Base-by-base conservation (phyloP, 371 early-diverging fungal genomes). In the Circinella umbellata region DNA sequence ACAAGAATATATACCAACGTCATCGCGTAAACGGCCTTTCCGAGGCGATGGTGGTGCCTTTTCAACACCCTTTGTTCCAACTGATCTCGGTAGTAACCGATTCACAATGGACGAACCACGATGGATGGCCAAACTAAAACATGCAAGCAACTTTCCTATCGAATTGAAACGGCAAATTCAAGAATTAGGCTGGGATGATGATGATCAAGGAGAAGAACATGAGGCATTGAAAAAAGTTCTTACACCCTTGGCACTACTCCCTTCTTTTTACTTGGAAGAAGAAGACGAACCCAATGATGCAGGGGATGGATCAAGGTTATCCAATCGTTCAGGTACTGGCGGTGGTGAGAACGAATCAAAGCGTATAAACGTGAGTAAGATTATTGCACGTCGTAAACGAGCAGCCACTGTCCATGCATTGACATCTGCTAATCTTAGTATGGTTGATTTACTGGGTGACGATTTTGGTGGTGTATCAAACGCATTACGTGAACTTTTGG, bases 101-200 rank as follows among this genome's bases (percentile, higher is more conserved):
- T 87, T 86, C 54, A 85, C 88, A 0, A 73, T 88, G 73, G 88
- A 90, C 34, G 89, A 89, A 35, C 87, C 89, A 9, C 80, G 84
- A 8, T 88, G 88, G 86, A 80, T 86, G 76, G 77, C 83, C 11
- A 86, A 89, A 62, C 68, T 89, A 18, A 88, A 85, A 63, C 80
- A 77, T 67, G 81, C 83, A 1, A 84, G 86, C 64, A 86, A 86
- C 48, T 86, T 88, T 36, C 84, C 88, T 2, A 76, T 83, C 20
- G 91, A 89, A 64, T 78, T 91, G 14, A 85, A 88, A 27, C 78
- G 79, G 17, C 88, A 83, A 36, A 88, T 91, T 34, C 87, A 88
- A 66, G 87, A 85, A 39, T 69, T 90, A 0, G 87, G 89, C 0
- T 91, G 90, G 89, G 88, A 86, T 18, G 87, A 87, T 36, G 86